Conservation (phyloP, 805 yeast genomes). For the Myxozyma sirexii region DNA sequence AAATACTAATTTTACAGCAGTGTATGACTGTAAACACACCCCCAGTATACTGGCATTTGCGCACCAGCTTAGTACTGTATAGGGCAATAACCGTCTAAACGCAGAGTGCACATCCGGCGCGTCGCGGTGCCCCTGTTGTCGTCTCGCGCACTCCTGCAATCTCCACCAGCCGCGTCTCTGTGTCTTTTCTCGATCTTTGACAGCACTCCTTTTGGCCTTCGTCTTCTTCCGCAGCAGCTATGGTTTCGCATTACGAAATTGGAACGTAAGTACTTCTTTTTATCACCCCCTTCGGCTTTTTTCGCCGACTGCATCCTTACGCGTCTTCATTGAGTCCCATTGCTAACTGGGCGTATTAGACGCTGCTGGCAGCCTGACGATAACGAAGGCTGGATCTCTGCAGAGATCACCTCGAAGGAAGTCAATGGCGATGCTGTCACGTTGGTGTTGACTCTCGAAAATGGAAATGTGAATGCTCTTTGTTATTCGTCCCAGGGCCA, state of each 20-base stretch:
- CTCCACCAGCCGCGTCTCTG: constrained; percentile 6
- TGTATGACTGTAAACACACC: background rate
- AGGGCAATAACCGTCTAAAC: background rate
- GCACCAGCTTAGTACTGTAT: background rate
- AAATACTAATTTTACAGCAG: no score
- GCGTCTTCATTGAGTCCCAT: background rate
- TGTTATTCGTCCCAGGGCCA: background rate
- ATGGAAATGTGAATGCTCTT: constrained; percentile 42
- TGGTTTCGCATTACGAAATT: constrained; percentile 34
- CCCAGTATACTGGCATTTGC: background rate
- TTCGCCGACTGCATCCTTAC: background rate
- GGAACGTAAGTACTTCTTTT: constrained; percentile 26
- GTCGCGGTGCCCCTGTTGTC: constrained; percentile 8
- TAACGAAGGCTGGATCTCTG: constrained; percentile 73
- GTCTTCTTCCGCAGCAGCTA: constrained; percentile 6
- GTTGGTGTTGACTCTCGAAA: constrained; percentile 57
- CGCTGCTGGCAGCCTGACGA: constrained; percentile 81
- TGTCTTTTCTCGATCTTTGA: background rate
- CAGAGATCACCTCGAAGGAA: constrained; percentile 54
- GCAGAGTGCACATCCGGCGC: background rate
- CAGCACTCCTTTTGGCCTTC: background rate
- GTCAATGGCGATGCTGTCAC: constrained; percentile 50
- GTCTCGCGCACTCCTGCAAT: background rate
- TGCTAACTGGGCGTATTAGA: constrained; percentile 33
- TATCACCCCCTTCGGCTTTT: background rate